phyloP scores from a whole-genome alignment of 2,329 filamentous ascomycete genomes.

The Paramyrothecium sp. region DNA sequence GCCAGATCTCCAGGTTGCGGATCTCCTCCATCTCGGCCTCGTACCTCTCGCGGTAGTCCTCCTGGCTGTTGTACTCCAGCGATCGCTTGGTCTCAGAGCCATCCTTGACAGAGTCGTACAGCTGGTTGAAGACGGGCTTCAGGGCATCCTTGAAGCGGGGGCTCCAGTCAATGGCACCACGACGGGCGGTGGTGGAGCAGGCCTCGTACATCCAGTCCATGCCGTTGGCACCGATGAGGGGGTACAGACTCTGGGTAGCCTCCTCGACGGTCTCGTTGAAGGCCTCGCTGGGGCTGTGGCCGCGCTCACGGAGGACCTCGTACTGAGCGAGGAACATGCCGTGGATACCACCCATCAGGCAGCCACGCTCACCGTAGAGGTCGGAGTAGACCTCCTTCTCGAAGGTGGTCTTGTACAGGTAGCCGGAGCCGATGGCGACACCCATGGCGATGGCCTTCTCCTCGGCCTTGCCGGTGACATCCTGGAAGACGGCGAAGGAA shows the following conservation, averaged over 20 bases:
- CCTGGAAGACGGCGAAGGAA: conserved; percentile 96
- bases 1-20: conserved; percentile 97
- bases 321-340: conserved; percentile 99
- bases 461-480: conserved; percentile 95
- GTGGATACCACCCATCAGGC: conserved; percentile 99
- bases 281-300: conserved; percentile 95
- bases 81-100: conserved; percentile 95
- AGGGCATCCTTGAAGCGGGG: conserved; percentile 95
- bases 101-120: conserved; percentile 90
- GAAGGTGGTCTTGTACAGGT: conserved; percentile 99
- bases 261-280: conserved; percentile 99
- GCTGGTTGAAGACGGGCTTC: conserved; percentile 97
- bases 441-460: conserved; percentile 97
- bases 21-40: conserved; percentile 99
- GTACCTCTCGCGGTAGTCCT: conserved; percentile 95
- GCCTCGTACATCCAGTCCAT: conserved; percentile 99
- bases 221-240: conserved; percentile 92
- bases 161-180: conserved; percentile 98
- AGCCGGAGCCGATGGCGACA: conserved; percentile 94
- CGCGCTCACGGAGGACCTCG: conserved; percentile 98
- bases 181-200: conserved; percentile 97
- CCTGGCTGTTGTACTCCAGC: conserved; percentile 93
- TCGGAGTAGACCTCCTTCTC: conserved; percentile 99
- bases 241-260: conserved; percentile 97
- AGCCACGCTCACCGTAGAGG: conserved; percentile 99